Evolutionary conservation across 345 rosid genomes (phyloP).

Genomic region (Eutrema yunnanense): DNA sequence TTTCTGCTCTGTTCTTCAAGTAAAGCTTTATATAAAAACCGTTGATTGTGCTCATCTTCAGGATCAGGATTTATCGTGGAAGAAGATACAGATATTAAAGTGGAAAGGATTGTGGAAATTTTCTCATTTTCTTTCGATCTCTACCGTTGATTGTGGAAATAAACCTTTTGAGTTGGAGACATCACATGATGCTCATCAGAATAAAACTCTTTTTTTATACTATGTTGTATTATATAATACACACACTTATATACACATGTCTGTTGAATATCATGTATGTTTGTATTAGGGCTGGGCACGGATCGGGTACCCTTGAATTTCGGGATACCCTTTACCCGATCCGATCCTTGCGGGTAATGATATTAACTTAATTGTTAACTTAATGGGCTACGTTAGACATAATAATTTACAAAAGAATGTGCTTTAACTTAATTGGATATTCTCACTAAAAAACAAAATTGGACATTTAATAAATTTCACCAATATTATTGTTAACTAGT

Average conservation of each 20-base stretch:
- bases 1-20: constrained; percentile 2
- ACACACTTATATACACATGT: not conserved
- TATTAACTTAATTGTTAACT: no score
- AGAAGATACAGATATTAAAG: constrained; percentile 18
- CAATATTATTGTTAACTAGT: no score
- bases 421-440: no score
- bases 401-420: no score
- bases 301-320: no score
- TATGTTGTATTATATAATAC: constrained; percentile 8
- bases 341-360: no score
- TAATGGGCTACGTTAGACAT: no score
- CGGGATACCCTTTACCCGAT: no score
- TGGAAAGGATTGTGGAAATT: constrained; percentile 2
- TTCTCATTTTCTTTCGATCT: constrained; percentile 13
- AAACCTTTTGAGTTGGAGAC: constrained; percentile 28
- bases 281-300: no score
- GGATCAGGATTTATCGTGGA: constrained; percentile 13
- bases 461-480: no score
- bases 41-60: constrained; percentile 1
- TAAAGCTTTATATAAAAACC: not conserved
- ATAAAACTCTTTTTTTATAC: not conserved
- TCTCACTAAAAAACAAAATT: no score
- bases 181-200: constrained; percentile 24
- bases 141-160: constrained; percentile 30
- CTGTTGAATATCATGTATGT: not conserved